phyloP scores from a whole-genome alignment of 441 rosid genomes.

The Populus hybrid region DNA sequence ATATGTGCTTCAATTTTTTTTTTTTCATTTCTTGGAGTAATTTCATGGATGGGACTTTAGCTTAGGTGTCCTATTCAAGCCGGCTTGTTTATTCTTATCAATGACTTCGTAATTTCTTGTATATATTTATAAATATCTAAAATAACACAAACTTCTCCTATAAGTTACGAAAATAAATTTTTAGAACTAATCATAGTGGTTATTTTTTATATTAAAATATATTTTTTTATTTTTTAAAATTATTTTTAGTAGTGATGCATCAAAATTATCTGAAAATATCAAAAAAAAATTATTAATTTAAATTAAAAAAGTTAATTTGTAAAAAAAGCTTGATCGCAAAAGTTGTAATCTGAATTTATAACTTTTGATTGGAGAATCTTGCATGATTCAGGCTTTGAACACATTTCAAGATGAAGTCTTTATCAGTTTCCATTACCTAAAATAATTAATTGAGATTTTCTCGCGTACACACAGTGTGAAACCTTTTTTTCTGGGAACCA shows the following conservation, averaged over 20 bases:
- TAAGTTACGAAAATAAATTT: too few species aligned
- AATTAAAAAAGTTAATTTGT: too few species aligned
- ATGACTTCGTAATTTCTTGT: too few species aligned
- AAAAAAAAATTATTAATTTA: too few species aligned
- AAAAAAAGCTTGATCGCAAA: too few species aligned
- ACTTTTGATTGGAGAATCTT: not conserved
- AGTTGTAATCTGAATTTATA: too few species aligned
- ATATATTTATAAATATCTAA: not conserved
- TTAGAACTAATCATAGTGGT: too few species aligned
- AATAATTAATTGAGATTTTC: not conserved
- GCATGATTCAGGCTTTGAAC: not conserved
- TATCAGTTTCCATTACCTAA: not conserved
- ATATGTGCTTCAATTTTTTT: not conserved
- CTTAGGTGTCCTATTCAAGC: conserved; percentile 2
- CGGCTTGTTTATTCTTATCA: conserved; percentile 1
- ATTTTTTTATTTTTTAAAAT: too few species aligned
- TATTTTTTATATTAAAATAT: too few species aligned
- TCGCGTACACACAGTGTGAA: not conserved
- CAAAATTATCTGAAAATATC: too few species aligned
- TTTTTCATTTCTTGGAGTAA: not conserved
- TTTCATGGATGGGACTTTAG: not conserved
- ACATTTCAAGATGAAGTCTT: not conserved
- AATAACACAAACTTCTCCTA: not conserved
- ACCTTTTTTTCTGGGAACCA: not conserved
- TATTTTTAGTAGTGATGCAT: fast-evolving